phyloP scores from a whole-genome alignment of 345 rosid species.

The Passiflora organensis region DNA sequence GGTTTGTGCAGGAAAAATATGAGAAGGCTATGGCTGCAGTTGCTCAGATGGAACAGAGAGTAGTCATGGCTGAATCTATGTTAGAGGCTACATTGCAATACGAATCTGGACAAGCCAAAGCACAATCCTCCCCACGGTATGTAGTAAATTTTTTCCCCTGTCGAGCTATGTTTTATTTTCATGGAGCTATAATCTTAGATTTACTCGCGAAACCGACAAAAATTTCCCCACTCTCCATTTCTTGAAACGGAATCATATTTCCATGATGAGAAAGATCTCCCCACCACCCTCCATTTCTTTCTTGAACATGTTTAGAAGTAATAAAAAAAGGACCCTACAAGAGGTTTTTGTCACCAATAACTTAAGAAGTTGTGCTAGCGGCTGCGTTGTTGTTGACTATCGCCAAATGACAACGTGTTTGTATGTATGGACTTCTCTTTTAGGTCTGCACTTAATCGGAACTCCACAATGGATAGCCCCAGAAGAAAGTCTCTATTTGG shows the following conservation, averaged over 20 bases:
- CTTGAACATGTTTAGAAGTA: too few species aligned
- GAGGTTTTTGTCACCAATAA: background rate
- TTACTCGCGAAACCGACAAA: background rate
- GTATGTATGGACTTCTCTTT: conserved; percentile 2
- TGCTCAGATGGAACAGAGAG: conserved; percentile 78
- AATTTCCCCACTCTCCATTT: background rate
- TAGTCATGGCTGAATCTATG: conserved; percentile 81
- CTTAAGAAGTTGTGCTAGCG: too few species aligned
- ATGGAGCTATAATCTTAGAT: background rate
- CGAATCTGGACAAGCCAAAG: conserved; percentile 72
- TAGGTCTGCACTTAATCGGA: conserved; percentile 40
- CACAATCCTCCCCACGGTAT: conserved; percentile 58
- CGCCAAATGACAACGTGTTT: background rate
- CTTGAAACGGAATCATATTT: conserved; percentile 1
- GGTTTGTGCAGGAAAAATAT: conserved; percentile 66
- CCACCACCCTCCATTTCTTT: too few species aligned
- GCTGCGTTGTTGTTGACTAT: too few species aligned
- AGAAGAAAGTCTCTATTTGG: conserved; percentile 48
- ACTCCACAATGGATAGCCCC: conserved; percentile 39
- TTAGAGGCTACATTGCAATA: conserved; percentile 85
- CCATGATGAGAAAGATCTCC: too few species aligned
- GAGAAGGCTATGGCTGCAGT: conserved; percentile 62
- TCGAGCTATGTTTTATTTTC: background rate
- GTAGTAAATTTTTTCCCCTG: background rate
- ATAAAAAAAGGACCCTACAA: too few species aligned